A percentile compares a stretch with the other conserved stretches of the same genome.
Conservation (phyloP, 2,329 filamentous ascomycete genomes). For the Fusarium sp. region DNA sequence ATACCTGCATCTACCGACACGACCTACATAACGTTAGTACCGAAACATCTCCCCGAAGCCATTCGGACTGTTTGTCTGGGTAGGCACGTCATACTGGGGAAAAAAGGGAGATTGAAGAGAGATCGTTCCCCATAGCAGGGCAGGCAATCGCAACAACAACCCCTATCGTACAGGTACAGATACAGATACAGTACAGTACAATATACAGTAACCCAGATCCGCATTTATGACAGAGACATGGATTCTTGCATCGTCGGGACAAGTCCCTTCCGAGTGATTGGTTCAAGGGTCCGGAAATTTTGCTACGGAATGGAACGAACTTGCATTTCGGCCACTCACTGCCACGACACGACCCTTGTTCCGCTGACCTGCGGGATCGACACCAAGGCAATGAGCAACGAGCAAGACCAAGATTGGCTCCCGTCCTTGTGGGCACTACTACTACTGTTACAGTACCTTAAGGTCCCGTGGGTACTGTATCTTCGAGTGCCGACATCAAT, state of each 20-base stretch:
- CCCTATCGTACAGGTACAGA: not conserved
- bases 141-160: slow-evolving; percentile 29
- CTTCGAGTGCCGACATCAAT: slow-evolving; percentile 27
- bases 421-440: slow-evolving; percentile 24
- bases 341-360: slow-evolving; percentile 17
- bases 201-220: slow-evolving; percentile 9
- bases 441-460: not conserved
- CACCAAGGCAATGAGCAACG: slow-evolving; percentile 32
- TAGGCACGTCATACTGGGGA: slow-evolving; percentile 31
- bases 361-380: slow-evolving; percentile 34
- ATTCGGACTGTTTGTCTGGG: slow-evolving; percentile 19
- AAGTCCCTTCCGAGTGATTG: slow-evolving; percentile 18
- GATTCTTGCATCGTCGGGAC: slow-evolving; percentile 29
- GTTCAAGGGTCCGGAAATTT: slow-evolving; percentile 21
- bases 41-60: slow-evolving; percentile 18
- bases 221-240: slow-evolving; percentile 28
- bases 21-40: not conserved
- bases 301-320: not conserved
- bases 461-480: not conserved
- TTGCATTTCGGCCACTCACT: slow-evolving; percentile 17
- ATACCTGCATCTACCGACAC: not conserved
- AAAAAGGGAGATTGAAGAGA: slow-evolving; percentile 19
- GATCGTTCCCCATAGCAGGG: not conserved
- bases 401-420: slow-evolving; percentile 31
- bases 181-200: not conserved